A percentile compares a stretch with the other conserved stretches of the same genome.
Conservation (phyloP, 1,139 yeast species). For the Magnusiomyces paraingens region DNA sequence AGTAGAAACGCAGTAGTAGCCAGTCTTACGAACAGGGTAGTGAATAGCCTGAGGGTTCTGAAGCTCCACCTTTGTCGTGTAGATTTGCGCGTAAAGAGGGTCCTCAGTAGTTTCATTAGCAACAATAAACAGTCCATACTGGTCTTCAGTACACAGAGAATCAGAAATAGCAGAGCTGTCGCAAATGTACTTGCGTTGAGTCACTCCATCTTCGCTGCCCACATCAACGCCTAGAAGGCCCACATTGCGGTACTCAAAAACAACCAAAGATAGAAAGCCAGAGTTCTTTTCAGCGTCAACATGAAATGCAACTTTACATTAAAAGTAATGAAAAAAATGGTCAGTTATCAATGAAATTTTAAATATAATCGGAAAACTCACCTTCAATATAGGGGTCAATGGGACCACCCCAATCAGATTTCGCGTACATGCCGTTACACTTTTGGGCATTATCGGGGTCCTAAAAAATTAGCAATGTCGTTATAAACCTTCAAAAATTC, state of each 20-base stretch:
- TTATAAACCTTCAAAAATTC: background rate
- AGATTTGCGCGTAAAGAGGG: constrained; percentile 47
- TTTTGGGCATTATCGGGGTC: constrained; percentile 42
- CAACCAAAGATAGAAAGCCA: constrained; percentile 48
- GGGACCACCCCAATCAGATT: constrained; percentile 85
- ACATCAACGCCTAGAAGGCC: constrained; percentile 55
- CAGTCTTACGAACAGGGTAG: constrained; percentile 66
- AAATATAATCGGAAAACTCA: constrained; percentile 10
- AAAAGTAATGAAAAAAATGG: background rate
- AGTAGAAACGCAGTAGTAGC: constrained; percentile 87
- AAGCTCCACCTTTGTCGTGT: constrained; percentile 49
- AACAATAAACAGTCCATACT: constrained; percentile 59
- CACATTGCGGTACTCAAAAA: constrained; percentile 80
- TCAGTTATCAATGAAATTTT: background rate
- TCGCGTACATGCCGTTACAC: constrained; percentile 87
- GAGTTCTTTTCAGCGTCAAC: constrained; percentile 27
- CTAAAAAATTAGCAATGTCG: constrained; percentile 1
- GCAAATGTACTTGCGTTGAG: constrained; percentile 55
- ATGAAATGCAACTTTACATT: constrained; percentile 10
- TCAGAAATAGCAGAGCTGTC: constrained; percentile 57
- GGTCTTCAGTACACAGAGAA: constrained; percentile 49
- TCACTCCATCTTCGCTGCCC: constrained; percentile 21
- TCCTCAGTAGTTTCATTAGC: constrained; percentile 24
- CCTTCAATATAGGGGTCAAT: constrained; percentile 31
- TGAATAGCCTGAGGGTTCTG: constrained; percentile 55